These are phyloP conservation scores for Paramecium caudatum DNA, from an alignment of 73 alveolate genomes.

Conservation along the genomic window DNA sequence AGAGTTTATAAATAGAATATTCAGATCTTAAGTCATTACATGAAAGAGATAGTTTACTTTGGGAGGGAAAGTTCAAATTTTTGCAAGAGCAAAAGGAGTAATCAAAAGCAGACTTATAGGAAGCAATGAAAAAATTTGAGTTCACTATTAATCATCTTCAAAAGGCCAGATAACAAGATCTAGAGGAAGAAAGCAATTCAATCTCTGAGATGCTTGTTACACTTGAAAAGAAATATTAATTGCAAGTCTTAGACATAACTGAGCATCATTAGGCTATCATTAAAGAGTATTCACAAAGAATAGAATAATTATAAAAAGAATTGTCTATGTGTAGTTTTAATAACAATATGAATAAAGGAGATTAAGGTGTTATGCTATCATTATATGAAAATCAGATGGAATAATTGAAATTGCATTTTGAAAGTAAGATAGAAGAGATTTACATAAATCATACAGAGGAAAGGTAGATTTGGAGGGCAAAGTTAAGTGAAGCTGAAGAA, in stretches of 20 bases:
- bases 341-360: slow-evolving; percentile 86
- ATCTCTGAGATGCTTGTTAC: slow-evolving; percentile 82
- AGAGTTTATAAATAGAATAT: slow-evolving; percentile 58
- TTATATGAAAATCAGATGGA: slow-evolving; percentile 86
- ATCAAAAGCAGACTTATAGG: slow-evolving; percentile 90
- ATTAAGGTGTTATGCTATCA: slow-evolving; percentile 81
- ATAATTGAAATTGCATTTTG: slow-evolving; percentile 82
- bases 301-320: slow-evolving; percentile 86
- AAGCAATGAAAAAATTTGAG: slow-evolving; percentile 90
- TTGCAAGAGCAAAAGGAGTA: slow-evolving; percentile 87
- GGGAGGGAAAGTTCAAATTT: slow-evolving; percentile 95
- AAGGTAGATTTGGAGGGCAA: slow-evolving; percentile 81
- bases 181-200: slow-evolving; percentile 84
- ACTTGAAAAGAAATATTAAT: slow-evolving; percentile 89
- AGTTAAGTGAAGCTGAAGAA: slow-evolving; percentile 67
- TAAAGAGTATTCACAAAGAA: slow-evolving; percentile 85
- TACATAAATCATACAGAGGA: slow-evolving; percentile 85
- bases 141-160: slow-evolving; percentile 88
- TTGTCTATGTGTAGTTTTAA: slow-evolving; percentile 79
- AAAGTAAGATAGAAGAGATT: slow-evolving; percentile 85
- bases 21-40: slow-evolving; percentile 77
- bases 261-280: slow-evolving; percentile 84
- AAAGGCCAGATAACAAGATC: slow-evolving; percentile 85
- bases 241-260: slow-evolving; percentile 88
- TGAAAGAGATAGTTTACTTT: slow-evolving; percentile 91